Evolutionary conservation across 1,284 basidiomycete species (phyloP).

Genomic region (Phellinidium pouzarii): DNA sequence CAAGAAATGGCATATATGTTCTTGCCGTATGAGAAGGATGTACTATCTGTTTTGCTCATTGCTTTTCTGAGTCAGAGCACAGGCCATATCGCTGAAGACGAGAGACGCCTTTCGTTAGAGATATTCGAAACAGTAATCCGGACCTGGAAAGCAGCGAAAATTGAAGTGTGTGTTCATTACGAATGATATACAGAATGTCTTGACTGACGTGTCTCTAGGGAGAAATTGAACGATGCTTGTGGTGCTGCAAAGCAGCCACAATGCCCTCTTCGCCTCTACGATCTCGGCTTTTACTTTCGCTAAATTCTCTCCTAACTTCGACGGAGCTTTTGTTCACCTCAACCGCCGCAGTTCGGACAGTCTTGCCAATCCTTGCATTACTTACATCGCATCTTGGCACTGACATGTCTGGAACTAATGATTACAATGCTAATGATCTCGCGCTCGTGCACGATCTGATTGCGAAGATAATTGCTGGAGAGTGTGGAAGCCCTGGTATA

Average conservation of each 20-base stretch:
- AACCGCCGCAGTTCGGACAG: constrained; percentile 43
- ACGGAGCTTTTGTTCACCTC: constrained; percentile 38
- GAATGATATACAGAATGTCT: neutral
- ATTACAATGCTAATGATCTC: constrained; percentile 23
- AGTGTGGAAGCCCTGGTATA: constrained; percentile 27
- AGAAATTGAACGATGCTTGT: constrained; percentile 52
- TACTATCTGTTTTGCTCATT: constrained; percentile 49
- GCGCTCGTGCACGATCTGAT: constrained; percentile 28
- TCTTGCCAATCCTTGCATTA: constrained; percentile 46
- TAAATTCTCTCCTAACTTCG: constrained; percentile 43
- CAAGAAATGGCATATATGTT: constrained; percentile 21
- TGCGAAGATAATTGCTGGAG: constrained; percentile 25
- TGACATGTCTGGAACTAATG: neutral
- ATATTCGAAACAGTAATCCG: constrained; percentile 50
- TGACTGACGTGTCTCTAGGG: constrained; percentile 29
- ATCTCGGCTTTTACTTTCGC: constrained; percentile 39
- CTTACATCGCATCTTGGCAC: constrained; percentile 30
- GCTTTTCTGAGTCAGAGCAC: constrained; percentile 43
- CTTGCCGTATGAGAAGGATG: constrained; percentile 52
- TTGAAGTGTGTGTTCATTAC: constrained; percentile 34
- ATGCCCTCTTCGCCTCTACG: constrained; percentile 34
- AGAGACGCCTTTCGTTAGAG: constrained; percentile 51
- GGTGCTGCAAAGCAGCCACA: constrained; percentile 57
- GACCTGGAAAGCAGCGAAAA: constrained; percentile 47
- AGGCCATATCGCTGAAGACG: constrained; percentile 36